Conservation (phyloP, 768 basidiomycete species). For the Russula sp. region DNA sequence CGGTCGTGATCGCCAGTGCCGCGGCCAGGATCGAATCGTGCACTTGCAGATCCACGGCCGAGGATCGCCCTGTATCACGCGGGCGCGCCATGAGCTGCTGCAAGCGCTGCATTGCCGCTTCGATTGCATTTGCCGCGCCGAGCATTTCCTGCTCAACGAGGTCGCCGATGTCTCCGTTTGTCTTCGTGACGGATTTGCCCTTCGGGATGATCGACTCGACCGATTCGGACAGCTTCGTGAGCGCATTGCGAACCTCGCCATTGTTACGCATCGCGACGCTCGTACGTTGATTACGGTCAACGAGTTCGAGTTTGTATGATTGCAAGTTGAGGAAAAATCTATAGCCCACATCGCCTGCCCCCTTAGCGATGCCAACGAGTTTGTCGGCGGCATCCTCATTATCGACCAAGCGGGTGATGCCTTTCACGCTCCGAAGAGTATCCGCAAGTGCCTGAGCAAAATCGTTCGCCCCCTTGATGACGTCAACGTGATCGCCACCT, state of each 20-base stretch:
- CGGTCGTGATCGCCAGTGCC: conserved; percentile 92
- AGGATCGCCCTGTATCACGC: conserved; percentile 82
- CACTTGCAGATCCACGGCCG: conserved; percentile 89
- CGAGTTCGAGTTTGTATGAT: conserved; percentile 87
- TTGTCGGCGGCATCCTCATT: conserved; percentile 92
- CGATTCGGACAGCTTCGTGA: conserved; percentile 81
- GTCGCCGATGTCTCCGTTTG: conserved; percentile 92
- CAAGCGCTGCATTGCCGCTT: conserved; percentile 83
- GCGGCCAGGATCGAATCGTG: conserved; percentile 96
- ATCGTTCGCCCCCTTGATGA: conserved; percentile 96
- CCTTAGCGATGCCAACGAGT: conserved; percentile 79
- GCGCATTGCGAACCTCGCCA: conserved; percentile 74
- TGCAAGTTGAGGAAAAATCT: conserved; percentile 95
- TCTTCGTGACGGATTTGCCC: conserved; percentile 67
- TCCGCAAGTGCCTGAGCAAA: conserved; percentile 92
- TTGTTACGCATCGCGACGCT: conserved; percentile 90
- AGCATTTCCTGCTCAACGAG: conserved; percentile 97
- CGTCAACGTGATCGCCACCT: conserved; percentile 95
- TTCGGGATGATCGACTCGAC: conserved; percentile 87
- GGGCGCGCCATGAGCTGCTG: conserved; percentile 91
- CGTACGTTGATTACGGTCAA: conserved; percentile 66
- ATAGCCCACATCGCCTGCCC: conserved; percentile 82
- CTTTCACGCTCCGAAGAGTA: conserved; percentile 91
- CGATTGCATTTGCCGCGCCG: conserved; percentile 89
- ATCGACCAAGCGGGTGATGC: conserved; percentile 86